Evolutionary conservation across 2,329 filamentous ascomycete genomes (phyloP), one percentile per base, ranked within the genome.

Genomic region (Cytospora leucostoma): DNA sequence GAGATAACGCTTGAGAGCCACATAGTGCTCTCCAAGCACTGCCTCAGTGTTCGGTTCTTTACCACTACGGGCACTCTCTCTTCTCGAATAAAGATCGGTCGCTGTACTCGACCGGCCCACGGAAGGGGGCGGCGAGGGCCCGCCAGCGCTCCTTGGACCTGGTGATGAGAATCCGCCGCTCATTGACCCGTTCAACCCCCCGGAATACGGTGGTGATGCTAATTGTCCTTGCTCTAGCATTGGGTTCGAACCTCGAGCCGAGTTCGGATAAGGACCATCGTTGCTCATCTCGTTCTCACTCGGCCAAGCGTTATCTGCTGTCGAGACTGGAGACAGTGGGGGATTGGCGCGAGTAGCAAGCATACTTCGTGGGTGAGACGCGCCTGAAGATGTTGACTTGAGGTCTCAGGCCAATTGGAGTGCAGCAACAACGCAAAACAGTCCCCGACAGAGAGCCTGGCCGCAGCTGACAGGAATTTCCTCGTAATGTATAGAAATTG

Each of bases 41-140:
- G 76, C 74, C 59, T 89, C 86, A 65, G 83, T 82, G 61, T 82
- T 78, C 69, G 96, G 92, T 56, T 79, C 79, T 62, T 79, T 77
- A 66, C 80, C 76, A 69, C 82, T 85, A 77, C 85, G 83, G 65
- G 85, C 86, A 74, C 86, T 88, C 71, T 87, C 87, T 74, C 82
- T 84, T 80, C 86, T 75, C 73, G 86, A 79, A 80, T 88, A 92
- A 67, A 89, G 75, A 65, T 85, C 85, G 49, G 89, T 91, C 63
- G 91, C 92, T 73, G 90, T 88, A 75, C 92, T 97, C 58, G 92
- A 96, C 67, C 91, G 85, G 67, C 90, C 92, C 69, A 97, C 83
- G 6, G 94, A 98, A 68, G 89, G 92, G 33, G 95, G 94, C 61
- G 94, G 93, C 57, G 94, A 97, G 59, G 94, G 86, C 33, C 82